Evolutionary conservation across 1,139 yeast species (phyloP).

Genomic region (Blastobotrys malaysiensis): DNA sequence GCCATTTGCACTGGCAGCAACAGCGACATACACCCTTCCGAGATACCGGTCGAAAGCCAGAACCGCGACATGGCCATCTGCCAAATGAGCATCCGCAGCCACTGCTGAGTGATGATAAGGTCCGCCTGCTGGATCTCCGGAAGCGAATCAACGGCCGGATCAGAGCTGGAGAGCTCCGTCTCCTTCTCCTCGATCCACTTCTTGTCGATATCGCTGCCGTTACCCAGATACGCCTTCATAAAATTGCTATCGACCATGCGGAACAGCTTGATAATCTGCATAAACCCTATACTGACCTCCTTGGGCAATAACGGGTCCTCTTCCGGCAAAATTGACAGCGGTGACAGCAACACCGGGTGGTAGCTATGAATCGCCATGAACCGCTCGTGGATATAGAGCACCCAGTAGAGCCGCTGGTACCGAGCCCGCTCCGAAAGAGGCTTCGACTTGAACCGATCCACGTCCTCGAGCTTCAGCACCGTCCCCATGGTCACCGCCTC

Average conservation of each 20-base stretch:
- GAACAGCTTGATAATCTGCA: slow-evolving; percentile 19
- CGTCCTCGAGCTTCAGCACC: slow-evolving; percentile 13
- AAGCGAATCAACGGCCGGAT: slow-evolving; percentile 11
- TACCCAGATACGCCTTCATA: slow-evolving; percentile 17
- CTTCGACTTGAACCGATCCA: neutral
- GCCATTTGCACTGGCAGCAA: slow-evolving; percentile 21
- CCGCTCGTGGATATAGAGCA: slow-evolving; percentile 21
- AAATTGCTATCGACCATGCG: slow-evolving; percentile 18
- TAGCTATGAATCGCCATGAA: slow-evolving; percentile 19
- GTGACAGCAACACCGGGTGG: slow-evolving; percentile 14
- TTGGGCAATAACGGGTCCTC: slow-evolving; percentile 12
- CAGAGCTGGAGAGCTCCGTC: slow-evolving; percentile 10
- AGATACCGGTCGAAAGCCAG: slow-evolving; percentile 9
- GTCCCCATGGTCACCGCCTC: slow-evolving; percentile 20
- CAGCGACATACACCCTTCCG: slow-evolving; percentile 17
- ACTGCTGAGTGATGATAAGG: slow-evolving; percentile 20
- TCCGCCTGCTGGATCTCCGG: slow-evolving; percentile 21
- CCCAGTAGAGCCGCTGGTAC: slow-evolving; percentile 19
- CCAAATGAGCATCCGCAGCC: slow-evolving; percentile 22
- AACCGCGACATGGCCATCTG: slow-evolving; percentile 21
- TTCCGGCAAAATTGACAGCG: slow-evolving; percentile 15
- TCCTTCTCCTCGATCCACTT: slow-evolving; percentile 20
- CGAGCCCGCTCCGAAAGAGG: slow-evolving; percentile 13
- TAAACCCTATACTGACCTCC: slow-evolving; percentile 16
- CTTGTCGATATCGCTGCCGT: slow-evolving; percentile 8